These are phyloP conservation scores for Wolfiporia cocos DNA, from an alignment of 1,284 basidiomycete genomes.

Conservation along the genomic window DNA sequence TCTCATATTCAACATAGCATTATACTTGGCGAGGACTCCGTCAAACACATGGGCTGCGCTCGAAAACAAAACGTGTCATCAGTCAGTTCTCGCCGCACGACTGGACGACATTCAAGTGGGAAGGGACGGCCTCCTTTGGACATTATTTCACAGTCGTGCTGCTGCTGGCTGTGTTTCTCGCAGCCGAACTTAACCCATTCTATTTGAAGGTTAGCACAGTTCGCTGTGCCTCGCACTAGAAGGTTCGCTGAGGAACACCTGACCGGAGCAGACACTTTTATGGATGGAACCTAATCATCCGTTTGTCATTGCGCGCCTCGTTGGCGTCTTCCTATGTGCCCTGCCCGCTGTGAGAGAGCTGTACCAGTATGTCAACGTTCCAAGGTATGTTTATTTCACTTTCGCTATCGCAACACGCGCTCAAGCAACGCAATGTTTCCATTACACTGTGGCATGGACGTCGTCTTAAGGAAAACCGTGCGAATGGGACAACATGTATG, in stretches of 20 bases:
- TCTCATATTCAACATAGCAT: constrained; percentile 38
- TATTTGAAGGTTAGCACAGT: constrained; percentile 60
- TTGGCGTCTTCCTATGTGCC: constrained; percentile 74
- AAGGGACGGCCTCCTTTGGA: constrained; percentile 68
- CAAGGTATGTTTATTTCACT: constrained; percentile 47
- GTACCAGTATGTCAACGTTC: constrained; percentile 74
- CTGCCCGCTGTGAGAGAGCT: constrained; percentile 77
- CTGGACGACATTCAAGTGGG: constrained; percentile 85
- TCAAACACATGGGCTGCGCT: constrained; percentile 66
- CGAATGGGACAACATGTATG: constrained; percentile 86
- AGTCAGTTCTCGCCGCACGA: constrained; percentile 82
- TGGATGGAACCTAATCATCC: constrained; percentile 89
- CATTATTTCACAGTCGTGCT: constrained; percentile 73
- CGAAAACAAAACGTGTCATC: constrained; percentile 71
- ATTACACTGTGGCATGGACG: too few species aligned
- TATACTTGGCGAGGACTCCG: constrained; percentile 82
- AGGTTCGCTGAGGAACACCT: constrained; percentile 4
- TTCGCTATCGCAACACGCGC: too few species aligned
- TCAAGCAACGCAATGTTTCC: too few species aligned
- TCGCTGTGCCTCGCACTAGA: constrained; percentile 10
- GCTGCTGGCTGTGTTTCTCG: constrained; percentile 72
- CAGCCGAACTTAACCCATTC: constrained; percentile 79
- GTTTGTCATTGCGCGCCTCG: constrained; percentile 68
- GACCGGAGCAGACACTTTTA: constrained; percentile 50
- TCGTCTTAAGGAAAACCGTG: constrained; percentile 70